Evolutionary conservation across 2,329 filamentous ascomycete species (phyloP).

Genomic region (Chaetomiaceae sp.): DNA sequence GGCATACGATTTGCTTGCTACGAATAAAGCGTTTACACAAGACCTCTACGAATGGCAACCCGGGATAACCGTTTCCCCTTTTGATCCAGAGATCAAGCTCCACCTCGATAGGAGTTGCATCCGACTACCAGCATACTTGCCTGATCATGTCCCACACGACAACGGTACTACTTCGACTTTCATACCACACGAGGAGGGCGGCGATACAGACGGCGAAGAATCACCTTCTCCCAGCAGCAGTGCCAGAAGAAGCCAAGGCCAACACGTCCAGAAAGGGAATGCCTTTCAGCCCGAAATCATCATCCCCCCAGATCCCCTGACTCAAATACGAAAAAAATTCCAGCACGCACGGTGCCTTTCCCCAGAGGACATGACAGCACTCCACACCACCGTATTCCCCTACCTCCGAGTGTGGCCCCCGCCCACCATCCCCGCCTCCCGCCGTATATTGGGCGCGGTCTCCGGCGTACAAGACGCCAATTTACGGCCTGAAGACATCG

Average conservation of each 20-base stretch:
- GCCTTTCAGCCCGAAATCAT: constrained; percentile 48
- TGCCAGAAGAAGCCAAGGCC: no score
- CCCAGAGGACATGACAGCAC: constrained; percentile 34
- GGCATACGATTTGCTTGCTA: constrained; percentile 70
- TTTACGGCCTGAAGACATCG: constrained; percentile 32
- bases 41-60: no score
- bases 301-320: no score
- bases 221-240: no score
- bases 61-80: constrained; percentile 70
- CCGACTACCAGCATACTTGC: constrained; percentile 44
- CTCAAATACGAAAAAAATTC: no score
- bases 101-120: constrained; percentile 72
- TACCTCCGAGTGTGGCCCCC: constrained; percentile 72
- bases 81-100: constrained; percentile 64
- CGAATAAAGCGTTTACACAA: constrained; percentile 52
- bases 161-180: no score
- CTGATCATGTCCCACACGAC: no score
- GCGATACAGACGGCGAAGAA: no score
- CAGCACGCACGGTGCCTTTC: constrained; percentile 50
- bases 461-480: constrained; percentile 25
- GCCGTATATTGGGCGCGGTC: constrained; percentile 47
- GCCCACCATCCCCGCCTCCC: constrained; percentile 58
- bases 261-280: background rate
- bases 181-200: no score
- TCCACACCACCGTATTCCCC: constrained; percentile 31